Evolutionary conservation across 2,329 filamentous ascomycete species (phyloP), one percentile per base, ranked within the genome.

Genomic region (Pseudopyrenochaeta lycopersici): DNA sequence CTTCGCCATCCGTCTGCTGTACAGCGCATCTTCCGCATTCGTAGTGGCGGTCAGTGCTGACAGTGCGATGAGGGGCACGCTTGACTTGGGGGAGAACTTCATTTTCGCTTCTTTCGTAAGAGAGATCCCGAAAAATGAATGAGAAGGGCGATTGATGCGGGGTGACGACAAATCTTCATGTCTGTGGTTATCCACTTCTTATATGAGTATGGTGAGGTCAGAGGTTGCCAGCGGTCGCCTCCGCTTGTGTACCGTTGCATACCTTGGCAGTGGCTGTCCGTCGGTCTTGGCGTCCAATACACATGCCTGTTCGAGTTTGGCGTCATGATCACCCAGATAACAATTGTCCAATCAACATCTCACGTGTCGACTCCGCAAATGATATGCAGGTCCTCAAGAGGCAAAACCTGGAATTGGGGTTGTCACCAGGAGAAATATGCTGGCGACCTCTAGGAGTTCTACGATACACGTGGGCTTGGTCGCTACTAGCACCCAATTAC

Each of bases 11-110:
- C 68, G 63, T 12, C 55, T 60, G 41, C 67, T 73, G 49, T 68
- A 67, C n/a, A 75, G 56, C 11, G 60, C 57, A 50, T 75, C 70
- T 40, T 74, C 69, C 5, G 68, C 64, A 4, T 38, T 46, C 48
- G 48, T 63, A 41, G 51, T 46, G 12, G 47, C 52, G 14, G 55
- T 43, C 49, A 67, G 50, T 20, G 61, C 67, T 40, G 61, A 63
- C 39, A 71, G 44, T 27, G 64, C 65, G n/a, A 68, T 14, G 7
- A 67, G 46, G 7, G 55, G 48, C 29, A 55, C 41, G 21, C 52
- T 60, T 48, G 57, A 38, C 38, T 43, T 32, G 23, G 56, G 57
- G 3, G 52, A 45, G 43, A 67, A 55, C 60, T 62, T 70, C 68
- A 72, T 73, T 35, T 60, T 60, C 20, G 20, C 48, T 38, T 36